Percentiles rank a stretch among this genome's conserved stretches.
phyloP scores from a whole-genome alignment of 768 basidiomycete species.

The Pisolithus tinctorius region DNA sequence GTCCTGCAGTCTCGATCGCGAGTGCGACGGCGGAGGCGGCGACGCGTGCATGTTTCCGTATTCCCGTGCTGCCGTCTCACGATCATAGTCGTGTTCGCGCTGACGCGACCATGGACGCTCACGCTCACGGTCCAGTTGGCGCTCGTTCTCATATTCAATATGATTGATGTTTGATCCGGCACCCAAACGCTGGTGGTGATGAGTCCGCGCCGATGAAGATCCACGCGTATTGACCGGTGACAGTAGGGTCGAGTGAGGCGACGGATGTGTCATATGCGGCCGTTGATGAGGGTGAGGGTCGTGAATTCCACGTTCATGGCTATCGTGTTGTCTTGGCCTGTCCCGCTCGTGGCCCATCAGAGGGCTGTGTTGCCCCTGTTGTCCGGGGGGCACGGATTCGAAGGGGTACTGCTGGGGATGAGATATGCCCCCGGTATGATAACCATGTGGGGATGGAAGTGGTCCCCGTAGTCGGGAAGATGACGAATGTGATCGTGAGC shows the following conservation, averaged over 20 bases:
- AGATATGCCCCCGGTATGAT: slow-evolving; percentile 31
- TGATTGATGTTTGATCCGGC: slow-evolving; percentile 51
- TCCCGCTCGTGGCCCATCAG: slow-evolving; percentile 37
- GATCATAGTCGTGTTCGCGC: slow-evolving; percentile 38
- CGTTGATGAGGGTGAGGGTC: slow-evolving; percentile 28
- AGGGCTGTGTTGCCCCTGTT: slow-evolving; percentile 44
- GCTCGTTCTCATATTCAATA: slow-evolving; percentile 28
- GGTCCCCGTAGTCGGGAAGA: slow-evolving; percentile 43
- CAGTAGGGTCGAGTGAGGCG: slow-evolving; percentile 28
- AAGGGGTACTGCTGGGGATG: slow-evolving; percentile 40
- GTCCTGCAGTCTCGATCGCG: slow-evolving; percentile 30
- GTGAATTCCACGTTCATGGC: slow-evolving; percentile 33
- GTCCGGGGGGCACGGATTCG: slow-evolving; percentile 39
- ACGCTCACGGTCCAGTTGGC: slow-evolving; percentile 45
- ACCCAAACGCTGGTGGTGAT: slow-evolving; percentile 63
- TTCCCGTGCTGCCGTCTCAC: slow-evolving; percentile 26
- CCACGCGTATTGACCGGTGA: slow-evolving; percentile 30
- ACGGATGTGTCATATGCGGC: slow-evolving; percentile 25
- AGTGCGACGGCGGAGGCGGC: slow-evolving; percentile 28
- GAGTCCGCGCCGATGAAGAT: slow-evolving; percentile 35
- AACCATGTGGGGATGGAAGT: slow-evolving; percentile 26
- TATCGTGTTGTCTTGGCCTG: slow-evolving; percentile 43
- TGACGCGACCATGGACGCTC: slow-evolving; percentile 29
- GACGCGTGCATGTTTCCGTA: slow-evolving; percentile 34
- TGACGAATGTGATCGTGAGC: slow-evolving; percentile 44